A percentile compares a stretch with the other conserved stretches of the same genome.
These are phyloP conservation scores for Vachellia collinsii DNA, from an alignment of 306 rosid genomes.

Conservation along the genomic window DNA sequence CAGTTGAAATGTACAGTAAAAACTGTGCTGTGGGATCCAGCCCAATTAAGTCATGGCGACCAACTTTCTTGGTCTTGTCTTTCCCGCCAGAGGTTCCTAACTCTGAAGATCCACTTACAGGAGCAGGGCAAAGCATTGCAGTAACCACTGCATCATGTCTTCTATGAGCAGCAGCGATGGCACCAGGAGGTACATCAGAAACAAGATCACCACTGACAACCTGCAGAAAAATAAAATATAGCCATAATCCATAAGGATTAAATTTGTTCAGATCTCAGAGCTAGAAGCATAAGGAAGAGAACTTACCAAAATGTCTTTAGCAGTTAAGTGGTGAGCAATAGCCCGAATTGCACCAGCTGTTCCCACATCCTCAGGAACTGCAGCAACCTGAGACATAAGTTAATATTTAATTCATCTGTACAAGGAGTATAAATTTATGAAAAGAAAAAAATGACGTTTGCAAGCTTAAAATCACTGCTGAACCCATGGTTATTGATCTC, in stretches of 20 bases:
- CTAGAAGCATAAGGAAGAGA: background rate
- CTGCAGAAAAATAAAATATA: slow-evolving; percentile 56
- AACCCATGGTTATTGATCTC: slow-evolving; percentile 3
- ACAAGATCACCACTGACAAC: slow-evolving; percentile 97
- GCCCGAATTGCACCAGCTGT: slow-evolving; percentile 97
- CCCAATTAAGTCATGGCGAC: slow-evolving; percentile 81
- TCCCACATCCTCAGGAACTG: slow-evolving; percentile 96
- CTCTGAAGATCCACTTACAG: slow-evolving; percentile 83
- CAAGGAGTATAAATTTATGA: slow-evolving; percentile 22
- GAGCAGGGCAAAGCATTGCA: slow-evolving; percentile 90
- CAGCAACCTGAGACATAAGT: slow-evolving; percentile 70
- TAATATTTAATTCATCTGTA: slow-evolving; percentile 19
- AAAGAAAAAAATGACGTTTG: slow-evolving; percentile 7
- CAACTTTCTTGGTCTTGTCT: slow-evolving; percentile 88
- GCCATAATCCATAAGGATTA: slow-evolving; percentile 40
- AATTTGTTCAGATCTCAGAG: slow-evolving; percentile 23
- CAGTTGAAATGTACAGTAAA: slow-evolving; percentile 84
- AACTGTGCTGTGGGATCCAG: slow-evolving; percentile 88
- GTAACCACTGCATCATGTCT: slow-evolving; percentile 93
- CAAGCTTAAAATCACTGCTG: background rate
- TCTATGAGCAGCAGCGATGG: slow-evolving; percentile 95
- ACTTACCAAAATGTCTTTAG: slow-evolving; percentile 83
- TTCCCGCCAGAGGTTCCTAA: slow-evolving; percentile 87
- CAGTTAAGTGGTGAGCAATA: slow-evolving; percentile 75
- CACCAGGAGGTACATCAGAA: slow-evolving; percentile 93